Conservation (phyloP, 805 yeast species). For the Kodamaea restingae region DNA sequence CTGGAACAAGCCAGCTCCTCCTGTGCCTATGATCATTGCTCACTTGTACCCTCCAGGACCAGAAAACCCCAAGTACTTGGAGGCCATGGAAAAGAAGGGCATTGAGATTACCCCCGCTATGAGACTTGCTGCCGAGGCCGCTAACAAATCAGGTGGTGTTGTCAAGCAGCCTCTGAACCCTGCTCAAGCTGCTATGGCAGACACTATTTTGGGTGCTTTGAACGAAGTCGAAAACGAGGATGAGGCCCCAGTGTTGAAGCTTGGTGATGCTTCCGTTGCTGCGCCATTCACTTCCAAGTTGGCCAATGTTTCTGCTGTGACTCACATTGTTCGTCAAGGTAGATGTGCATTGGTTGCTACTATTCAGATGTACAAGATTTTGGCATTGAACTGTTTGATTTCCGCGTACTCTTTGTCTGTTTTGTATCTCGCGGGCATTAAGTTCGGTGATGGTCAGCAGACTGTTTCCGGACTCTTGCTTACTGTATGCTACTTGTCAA, state of each 20-base stretch:
- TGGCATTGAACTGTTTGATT: constrained; percentile 94
- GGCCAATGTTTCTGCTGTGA: constrained; percentile 86
- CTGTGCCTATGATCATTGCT: constrained; percentile 83
- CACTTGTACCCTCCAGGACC: constrained; percentile 97
- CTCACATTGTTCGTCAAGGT: constrained; percentile 94
- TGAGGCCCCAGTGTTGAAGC: constrained; percentile 88
- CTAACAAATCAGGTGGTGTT: constrained; percentile 33
- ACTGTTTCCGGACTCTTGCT: constrained; percentile 90
- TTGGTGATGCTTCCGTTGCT: constrained; percentile 98
- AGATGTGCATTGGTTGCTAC: constrained; percentile 97
- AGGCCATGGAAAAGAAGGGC: constrained; percentile 82
- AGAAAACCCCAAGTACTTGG: constrained; percentile 78
- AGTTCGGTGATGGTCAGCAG: constrained; percentile 97
- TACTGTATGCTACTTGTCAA: constrained; percentile 91
- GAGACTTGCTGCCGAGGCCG: constrained; percentile 53
- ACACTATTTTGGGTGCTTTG: constrained; percentile 54
- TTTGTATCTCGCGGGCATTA: constrained; percentile 92
- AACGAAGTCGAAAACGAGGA: constrained; percentile 59
- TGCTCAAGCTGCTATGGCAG: constrained; percentile 42
- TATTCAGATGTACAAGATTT: constrained; percentile 96
- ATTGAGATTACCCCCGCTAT: constrained; percentile 73
- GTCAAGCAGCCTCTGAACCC: constrained; percentile 21
- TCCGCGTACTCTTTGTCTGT: constrained; percentile 95
- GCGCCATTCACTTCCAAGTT: constrained; percentile 97
- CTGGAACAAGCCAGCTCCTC: constrained; percentile 84